Evolutionary conservation across 352 stramenopile species (phyloP).

Genomic region (Phytopythium boreale): DNA sequence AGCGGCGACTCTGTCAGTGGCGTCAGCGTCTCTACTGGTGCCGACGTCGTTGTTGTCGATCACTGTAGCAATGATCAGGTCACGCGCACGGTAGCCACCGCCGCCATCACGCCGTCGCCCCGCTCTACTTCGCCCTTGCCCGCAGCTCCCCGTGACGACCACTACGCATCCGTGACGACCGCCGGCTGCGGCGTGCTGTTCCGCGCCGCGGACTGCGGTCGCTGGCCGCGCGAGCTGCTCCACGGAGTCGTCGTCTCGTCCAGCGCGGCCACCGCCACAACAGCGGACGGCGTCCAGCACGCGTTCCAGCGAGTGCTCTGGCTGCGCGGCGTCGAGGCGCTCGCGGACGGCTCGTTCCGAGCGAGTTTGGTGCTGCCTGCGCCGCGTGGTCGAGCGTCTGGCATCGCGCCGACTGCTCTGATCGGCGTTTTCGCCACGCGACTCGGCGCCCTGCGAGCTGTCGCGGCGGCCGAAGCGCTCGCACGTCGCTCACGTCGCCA

Average conservation of each 20-base stretch:
- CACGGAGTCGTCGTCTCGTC: slow-evolving; percentile 35
- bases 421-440: slow-evolving; percentile 55
- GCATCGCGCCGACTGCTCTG: slow-evolving; percentile 12
- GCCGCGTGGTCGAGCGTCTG: slow-evolving; percentile 25
- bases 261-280: slow-evolving; percentile 20
- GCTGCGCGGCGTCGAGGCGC: slow-evolving; percentile 56
- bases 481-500: slow-evolving; percentile 17
- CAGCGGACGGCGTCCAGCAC: slow-evolving; percentile 8
- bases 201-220: slow-evolving; percentile 34
- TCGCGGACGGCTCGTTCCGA: slow-evolving; percentile 67
- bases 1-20: not conserved
- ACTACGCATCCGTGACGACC: slow-evolving; percentile 11
- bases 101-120: not conserved
- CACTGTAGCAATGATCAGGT: not conserved
- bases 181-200: slow-evolving; percentile 56
- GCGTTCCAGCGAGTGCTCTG: slow-evolving; percentile 65
- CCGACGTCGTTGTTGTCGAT: not conserved
- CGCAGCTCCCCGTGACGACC: not conserved
- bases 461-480: slow-evolving; percentile 52
- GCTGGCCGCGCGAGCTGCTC: slow-evolving; percentile 55
- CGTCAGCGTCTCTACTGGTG: not conserved
- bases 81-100: not conserved
- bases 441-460: slow-evolving; percentile 51
- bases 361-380: slow-evolving; percentile 39
- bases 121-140: not conserved